Evolutionary conservation across 805 yeast species (phyloP), one percentile per base, ranked within the genome.

Genomic region (Pichia heedii): DNA sequence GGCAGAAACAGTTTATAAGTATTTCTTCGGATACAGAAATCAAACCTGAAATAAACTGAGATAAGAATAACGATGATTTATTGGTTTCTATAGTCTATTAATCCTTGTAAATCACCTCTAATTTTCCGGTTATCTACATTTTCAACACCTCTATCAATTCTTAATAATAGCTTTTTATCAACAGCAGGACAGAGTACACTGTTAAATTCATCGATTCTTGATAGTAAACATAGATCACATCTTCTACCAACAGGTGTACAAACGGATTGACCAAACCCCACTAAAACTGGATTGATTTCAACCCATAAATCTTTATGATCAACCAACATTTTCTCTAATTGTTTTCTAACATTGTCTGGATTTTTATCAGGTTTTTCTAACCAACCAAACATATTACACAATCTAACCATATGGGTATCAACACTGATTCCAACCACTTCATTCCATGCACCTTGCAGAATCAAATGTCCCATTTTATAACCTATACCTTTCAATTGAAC

Each of bases 221-320:
- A 46, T 53, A 81, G 62, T 4, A 73, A 55, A 53, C 96, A 87
- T 7, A 81, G 50, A 54, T 81, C 89, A 61, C 96, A 87, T 48
- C 82, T 70, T 12, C 72, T 59, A 5, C 79, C 79, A 43, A 81
- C 70, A 0, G 95, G 84, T 10, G 78, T 72, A 57, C 97, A 89
- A 3, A 89, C 73, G 0, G 81, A 79, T 60, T 89, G 97, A 12
- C 97, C 97, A 67, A 88, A 89, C 4, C 97, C 97, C 9, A 89
- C 97, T 7, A 90, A 61, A 10, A 83, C 60, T 1, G 95, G 95
- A 58, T 89, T 89, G 34, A 90, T 78, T 44, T 85, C 95, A 11
- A 70, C 67, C 97, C 97, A 89, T 37, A 76, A 69, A 29, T 77
- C 77, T 37, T 56, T 61, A 37, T 54, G 50, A 36, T 58, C 48